These are phyloP conservation scores for Piromyces sp. DNA, from an alignment of 192 early-diverging fungal species.

Conservation along the genomic window DNA sequence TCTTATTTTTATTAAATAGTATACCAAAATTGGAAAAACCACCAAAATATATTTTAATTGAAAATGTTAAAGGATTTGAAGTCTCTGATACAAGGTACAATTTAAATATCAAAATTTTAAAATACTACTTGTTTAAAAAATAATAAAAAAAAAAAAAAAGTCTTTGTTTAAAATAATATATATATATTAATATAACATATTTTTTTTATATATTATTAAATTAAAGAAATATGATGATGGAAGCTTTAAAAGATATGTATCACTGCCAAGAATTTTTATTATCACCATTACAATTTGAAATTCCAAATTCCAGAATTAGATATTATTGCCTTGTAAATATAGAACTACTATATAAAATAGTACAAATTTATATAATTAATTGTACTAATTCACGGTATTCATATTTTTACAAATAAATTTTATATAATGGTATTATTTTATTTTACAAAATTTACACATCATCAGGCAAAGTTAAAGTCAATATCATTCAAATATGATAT, in stretches of 20 bases:
- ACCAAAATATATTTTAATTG: constrained; percentile 50
- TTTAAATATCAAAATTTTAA: too few species aligned
- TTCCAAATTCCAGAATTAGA: constrained; percentile 61
- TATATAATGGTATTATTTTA: too few species aligned
- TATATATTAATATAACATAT: too few species aligned
- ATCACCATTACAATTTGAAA: constrained; percentile 52
- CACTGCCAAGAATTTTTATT: constrained; percentile 54
- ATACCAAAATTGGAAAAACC: constrained; percentile 27
- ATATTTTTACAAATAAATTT: too few species aligned
- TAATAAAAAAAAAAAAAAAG: too few species aligned
- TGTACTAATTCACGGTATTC: too few species aligned
- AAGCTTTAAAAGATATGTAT: constrained; percentile 33
- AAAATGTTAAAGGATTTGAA: constrained; percentile 73
- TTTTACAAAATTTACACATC: too few species aligned
- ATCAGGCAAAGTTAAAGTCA: neutral
- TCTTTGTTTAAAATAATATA: too few species aligned
- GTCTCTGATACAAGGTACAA: constrained; percentile 20
- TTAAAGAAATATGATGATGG: constrained; percentile 33
- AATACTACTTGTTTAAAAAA: too few species aligned
- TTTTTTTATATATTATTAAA: too few species aligned
- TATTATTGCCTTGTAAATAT: constrained; percentile 49
- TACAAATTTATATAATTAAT: too few species aligned
- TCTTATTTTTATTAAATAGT: constrained; percentile 51
- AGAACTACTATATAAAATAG: too few species aligned
- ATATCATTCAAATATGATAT: constrained; percentile 2